Conservation (phyloP, 805 yeast species). For the Zygosaccharomyces kombuchaensis region DNA sequence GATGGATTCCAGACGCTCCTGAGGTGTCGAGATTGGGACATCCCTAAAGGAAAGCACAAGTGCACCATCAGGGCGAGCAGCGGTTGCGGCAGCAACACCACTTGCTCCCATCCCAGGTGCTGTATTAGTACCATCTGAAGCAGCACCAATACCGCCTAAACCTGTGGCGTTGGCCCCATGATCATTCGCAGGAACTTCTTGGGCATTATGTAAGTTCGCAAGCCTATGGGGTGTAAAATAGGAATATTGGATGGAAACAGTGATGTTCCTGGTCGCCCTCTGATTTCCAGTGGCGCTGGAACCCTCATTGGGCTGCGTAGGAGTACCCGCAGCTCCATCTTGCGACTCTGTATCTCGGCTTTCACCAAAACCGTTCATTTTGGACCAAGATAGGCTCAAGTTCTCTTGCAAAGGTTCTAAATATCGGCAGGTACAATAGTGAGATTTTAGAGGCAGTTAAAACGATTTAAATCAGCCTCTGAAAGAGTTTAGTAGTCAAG, state of each 20-base stretch:
- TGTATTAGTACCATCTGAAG: background rate
- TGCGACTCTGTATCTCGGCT: conserved; percentile 4
- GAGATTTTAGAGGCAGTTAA: background rate
- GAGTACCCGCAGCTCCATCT: conserved; percentile 3
- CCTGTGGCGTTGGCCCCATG: conserved; percentile 1
- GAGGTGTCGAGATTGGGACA: conserved; percentile 54
- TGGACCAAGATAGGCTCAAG: background rate
- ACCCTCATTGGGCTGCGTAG: conserved; percentile 7
- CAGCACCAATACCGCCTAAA: background rate
- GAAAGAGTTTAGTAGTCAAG: background rate
- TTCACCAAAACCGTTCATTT: conserved; percentile 3
- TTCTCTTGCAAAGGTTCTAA: background rate
- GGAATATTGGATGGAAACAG: conserved; percentile 32
- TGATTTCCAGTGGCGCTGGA: conserved; percentile 10
- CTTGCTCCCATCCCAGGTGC: conserved; percentile 10
- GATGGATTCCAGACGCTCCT: conserved; percentile 55
- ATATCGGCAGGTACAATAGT: background rate
- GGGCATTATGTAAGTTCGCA: conserved; percentile 15
- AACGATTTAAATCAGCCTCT: background rate
- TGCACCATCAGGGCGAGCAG: conserved; percentile 41
- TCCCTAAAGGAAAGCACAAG: conserved; percentile 65
- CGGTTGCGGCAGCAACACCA: conserved; percentile 34
- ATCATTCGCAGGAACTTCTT: conserved; percentile 1
- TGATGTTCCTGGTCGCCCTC: conserved; percentile 25
- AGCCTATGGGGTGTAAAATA: conserved; percentile 19